Evolutionary conservation across 257 asterid species (phyloP).

Genomic region (Plantago elongata): DNA sequence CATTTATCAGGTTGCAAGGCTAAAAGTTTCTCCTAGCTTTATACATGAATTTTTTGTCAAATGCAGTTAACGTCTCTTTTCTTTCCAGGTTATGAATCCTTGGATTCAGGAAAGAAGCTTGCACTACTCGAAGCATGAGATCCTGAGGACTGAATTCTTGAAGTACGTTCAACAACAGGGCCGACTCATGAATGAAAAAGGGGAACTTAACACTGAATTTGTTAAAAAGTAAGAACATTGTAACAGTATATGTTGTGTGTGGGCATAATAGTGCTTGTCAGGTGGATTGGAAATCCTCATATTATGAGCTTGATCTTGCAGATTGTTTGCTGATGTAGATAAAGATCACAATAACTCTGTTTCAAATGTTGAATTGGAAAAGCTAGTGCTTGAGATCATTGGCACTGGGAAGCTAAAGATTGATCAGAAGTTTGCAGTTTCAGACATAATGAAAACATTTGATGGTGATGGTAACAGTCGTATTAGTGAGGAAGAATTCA

Average conservation of each 20-base stretch:
- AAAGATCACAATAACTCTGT: conserved; percentile 27
- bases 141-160: conserved; percentile 30
- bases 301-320: conserved; percentile 18
- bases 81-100: conserved; percentile 43
- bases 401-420: conserved; percentile 30
- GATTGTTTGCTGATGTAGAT: conserved; percentile 39
- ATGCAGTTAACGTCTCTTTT: not conserved
- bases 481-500: conserved; percentile 37
- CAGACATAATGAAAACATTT: conserved; percentile 30
- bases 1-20: conserved; percentile 35
- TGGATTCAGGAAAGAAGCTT: conserved; percentile 63
- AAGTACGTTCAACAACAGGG: conserved; percentile 34
- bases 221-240: conserved; percentile 22
- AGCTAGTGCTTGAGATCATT: conserved; percentile 32
- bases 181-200: conserved; percentile 33
- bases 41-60: not conserved
- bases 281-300: not conserved
- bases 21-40: not conserved
- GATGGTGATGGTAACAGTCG: conserved; percentile 25
- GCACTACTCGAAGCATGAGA: conserved; percentile 43
- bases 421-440: conserved; percentile 32
- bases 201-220: conserved; percentile 30
- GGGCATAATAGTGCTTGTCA: not conserved
- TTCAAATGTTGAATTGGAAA: conserved; percentile 32
- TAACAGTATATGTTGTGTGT: not conserved